Conservation (phyloP, 306 rosid species). For the Sophora flavescens region DNA sequence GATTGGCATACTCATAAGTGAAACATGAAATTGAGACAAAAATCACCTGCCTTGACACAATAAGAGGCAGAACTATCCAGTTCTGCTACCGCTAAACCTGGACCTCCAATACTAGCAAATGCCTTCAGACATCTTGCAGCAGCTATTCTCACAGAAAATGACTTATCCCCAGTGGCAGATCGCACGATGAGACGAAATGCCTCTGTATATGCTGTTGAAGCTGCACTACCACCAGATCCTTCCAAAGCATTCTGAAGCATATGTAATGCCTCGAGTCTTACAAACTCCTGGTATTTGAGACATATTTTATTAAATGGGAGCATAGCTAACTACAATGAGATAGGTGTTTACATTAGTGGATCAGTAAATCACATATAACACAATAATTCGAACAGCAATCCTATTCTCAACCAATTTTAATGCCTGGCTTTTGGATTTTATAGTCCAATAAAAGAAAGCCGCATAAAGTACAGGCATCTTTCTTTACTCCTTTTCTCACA, state of each 20-base stretch:
- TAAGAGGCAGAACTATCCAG: conserved; percentile 87
- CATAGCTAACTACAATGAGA: conserved; percentile 10
- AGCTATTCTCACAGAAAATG: conserved; percentile 93
- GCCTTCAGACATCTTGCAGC: conserved; percentile 97
- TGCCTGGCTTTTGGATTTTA: neutral
- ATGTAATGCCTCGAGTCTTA: conserved; percentile 84
- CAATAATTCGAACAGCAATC: neutral
- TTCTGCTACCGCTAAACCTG: conserved; percentile 84
- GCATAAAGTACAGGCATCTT: neutral
- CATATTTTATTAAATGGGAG: conserved; percentile 31
- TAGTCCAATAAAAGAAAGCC: conserved; percentile 11
- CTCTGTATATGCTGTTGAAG: conserved; percentile 88
- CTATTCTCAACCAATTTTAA: neutral
- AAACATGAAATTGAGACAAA: conserved; percentile 47
- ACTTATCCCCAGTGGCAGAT: conserved; percentile 85
- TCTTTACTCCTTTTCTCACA: neutral
- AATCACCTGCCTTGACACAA: conserved; percentile 85
- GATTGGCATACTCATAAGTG: conserved; percentile 28
- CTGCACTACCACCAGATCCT: conserved; percentile 90
- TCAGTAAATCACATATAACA: conserved; percentile 11
- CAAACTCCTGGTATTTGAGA: conserved; percentile 76
- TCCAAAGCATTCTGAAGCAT: conserved; percentile 95
- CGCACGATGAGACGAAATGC: conserved; percentile 88
- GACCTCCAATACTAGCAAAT: conserved; percentile 92
- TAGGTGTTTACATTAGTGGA: neutral